These are phyloP conservation scores for Globisporangium cystogenes DNA, from an alignment of 352 stramenopile species.

Conservation along the genomic window DNA sequence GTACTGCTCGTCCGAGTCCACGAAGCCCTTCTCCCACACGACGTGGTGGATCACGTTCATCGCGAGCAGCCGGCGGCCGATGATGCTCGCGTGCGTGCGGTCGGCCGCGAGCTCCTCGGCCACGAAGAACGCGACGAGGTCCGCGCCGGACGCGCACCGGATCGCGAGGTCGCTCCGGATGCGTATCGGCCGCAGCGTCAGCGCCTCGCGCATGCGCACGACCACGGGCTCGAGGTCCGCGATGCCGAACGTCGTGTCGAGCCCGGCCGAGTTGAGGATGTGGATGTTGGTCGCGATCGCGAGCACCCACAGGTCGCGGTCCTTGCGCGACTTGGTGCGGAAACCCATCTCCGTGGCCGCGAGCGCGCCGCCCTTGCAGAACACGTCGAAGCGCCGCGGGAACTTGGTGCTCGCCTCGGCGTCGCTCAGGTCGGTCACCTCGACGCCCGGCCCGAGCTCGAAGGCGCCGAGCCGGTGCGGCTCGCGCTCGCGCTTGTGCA, in stretches of 20 bases:
- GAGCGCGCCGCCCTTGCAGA: constrained; percentile 64
- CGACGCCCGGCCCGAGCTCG: constrained; percentile 61
- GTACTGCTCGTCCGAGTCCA: constrained; percentile 71
- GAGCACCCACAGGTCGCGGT: constrained; percentile 70
- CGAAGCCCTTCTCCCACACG: constrained; percentile 80
- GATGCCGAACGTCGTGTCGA: constrained; percentile 47
- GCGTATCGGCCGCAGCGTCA: constrained; percentile 55
- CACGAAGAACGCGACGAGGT: constrained; percentile 67
- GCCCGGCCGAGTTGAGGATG: constrained; percentile 35
- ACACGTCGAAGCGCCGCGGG: constrained; percentile 65
- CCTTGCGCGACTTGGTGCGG: constrained; percentile 70
- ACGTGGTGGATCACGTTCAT: constrained; percentile 87
- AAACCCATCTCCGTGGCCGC: constrained; percentile 69
- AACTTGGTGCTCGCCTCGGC: constrained; percentile 64
- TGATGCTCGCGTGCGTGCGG: constrained; percentile 38
- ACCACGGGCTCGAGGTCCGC: constrained; percentile 51
- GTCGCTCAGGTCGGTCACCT: constrained; percentile 57
- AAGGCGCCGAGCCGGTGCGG: constrained; percentile 48
- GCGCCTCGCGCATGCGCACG: constrained; percentile 40
- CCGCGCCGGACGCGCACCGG: constrained; percentile 57
- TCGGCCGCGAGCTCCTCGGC: constrained; percentile 43
- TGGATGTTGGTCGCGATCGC: constrained; percentile 63
- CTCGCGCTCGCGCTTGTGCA: constrained; percentile 42
- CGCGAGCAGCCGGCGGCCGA: constrained; percentile 53
- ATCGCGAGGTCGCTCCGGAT: constrained; percentile 62